phyloP scores from a whole-genome alignment of 2,329 filamentous ascomycete species.

The Ceratocystis alfenasii region DNA sequence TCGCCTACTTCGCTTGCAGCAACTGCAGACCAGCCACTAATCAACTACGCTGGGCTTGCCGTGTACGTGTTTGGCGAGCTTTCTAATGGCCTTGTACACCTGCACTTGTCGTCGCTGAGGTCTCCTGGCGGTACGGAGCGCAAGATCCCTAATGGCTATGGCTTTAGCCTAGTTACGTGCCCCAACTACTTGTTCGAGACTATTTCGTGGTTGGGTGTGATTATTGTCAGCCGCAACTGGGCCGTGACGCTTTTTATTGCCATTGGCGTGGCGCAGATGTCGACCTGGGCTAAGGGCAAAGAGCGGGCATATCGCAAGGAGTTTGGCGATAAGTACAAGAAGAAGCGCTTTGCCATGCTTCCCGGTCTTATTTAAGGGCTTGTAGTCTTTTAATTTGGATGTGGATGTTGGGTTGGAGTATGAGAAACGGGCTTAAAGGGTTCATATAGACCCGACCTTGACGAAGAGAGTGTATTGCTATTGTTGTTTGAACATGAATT shows the following conservation, averaged over 20 bases:
- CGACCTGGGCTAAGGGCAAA: constrained; percentile 78
- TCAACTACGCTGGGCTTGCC: constrained; percentile 56
- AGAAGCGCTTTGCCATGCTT: constrained; percentile 75
- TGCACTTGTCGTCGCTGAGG: constrained; percentile 65
- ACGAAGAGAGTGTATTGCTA: neutral
- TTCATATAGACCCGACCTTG: neutral
- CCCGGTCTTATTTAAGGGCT: constrained; percentile 56
- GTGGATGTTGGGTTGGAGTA: neutral
- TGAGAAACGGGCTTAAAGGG: neutral
- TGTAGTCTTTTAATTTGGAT: neutral
- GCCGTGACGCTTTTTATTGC: constrained; percentile 64
- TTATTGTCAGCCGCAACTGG: constrained; percentile 67
- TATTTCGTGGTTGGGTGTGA: constrained; percentile 73
- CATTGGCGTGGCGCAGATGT: constrained; percentile 69
- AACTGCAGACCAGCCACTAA: constrained; percentile 33
- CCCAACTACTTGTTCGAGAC: constrained; percentile 96
- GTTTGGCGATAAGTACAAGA: constrained; percentile 89
- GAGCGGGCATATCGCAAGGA: constrained; percentile 81
- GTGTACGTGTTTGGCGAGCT: constrained; percentile 69
- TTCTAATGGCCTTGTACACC: constrained; percentile 68
- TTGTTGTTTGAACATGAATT: neutral
- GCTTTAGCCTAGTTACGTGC: constrained; percentile 79
- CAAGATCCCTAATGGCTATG: constrained; percentile 74
- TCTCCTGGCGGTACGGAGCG: constrained; percentile 70
- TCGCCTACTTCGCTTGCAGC: constrained; percentile 59